Conservation (phyloP, 2,329 filamentous ascomycete genomes). For the Phialophora chinensis region DNA sequence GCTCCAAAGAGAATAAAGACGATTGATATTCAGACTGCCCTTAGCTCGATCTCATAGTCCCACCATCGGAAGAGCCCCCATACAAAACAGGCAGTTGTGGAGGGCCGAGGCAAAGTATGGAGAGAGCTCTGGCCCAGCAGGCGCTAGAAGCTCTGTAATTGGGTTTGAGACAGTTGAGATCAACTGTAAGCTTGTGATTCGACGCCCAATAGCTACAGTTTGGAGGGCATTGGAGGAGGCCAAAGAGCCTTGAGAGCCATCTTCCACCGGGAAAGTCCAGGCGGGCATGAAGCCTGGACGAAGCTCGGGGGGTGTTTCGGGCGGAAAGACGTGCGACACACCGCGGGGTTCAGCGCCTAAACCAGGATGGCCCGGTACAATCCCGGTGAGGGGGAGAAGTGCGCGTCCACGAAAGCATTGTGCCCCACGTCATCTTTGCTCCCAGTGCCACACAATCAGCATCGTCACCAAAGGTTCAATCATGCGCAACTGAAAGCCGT, state of each 20-base stretch:
- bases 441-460: neutral
- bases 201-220: neutral
- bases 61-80: conserved; percentile 6
- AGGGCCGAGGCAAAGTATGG: conserved; percentile 27
- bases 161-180: neutral
- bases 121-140: conserved; percentile 7
- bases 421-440: conserved; percentile 18
- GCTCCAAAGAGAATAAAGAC: neutral
- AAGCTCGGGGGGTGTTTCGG: neutral
- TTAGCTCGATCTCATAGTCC: neutral
- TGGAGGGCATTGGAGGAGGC: conserved; percentile 1
- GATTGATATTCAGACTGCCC: neutral
- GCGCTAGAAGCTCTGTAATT: neutral
- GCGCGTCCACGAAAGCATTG: neutral
- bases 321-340: neutral
- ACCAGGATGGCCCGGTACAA: neutral
- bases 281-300: neutral
- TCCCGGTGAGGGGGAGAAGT: conserved; percentile 20
- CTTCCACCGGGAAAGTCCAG: neutral
- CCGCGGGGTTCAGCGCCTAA: neutral
- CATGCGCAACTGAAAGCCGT: conserved; percentile 2
- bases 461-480: conserved; percentile 10
- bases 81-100: conserved; percentile 1
- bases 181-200: neutral
- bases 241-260: neutral